phyloP scores from a whole-genome alignment of 2,329 filamentous ascomycete species.

The Emergomyces orientalis region DNA sequence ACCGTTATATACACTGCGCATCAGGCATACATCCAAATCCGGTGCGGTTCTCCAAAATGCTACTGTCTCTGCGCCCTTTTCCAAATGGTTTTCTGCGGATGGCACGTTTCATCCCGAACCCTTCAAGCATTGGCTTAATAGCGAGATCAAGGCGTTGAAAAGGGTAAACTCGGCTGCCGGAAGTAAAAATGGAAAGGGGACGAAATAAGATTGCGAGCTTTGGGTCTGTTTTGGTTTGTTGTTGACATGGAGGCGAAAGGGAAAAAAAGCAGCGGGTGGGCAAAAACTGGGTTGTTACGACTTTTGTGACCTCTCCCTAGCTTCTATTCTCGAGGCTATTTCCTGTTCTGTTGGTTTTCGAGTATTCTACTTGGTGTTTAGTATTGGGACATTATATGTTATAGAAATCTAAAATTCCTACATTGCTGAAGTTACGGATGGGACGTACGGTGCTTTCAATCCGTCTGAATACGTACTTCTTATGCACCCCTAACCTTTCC shows the following conservation, averaged over 20 bases:
- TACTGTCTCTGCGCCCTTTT: slow-evolving; percentile 49
- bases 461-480: not conserved
- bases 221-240: too few relatives aligned
- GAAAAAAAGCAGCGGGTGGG: not conserved
- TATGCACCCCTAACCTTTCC: not conserved
- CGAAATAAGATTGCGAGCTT: not conserved
- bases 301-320: not conserved
- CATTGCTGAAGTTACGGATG: not conserved
- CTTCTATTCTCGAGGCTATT: not conserved
- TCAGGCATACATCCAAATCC: slow-evolving; percentile 40
- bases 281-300: not conserved
- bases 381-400: not conserved
- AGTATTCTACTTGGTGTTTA: not conserved
- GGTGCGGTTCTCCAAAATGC: slow-evolving; percentile 36
- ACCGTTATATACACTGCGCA: slow-evolving; percentile 67
- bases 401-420: not conserved
- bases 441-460: not conserved
- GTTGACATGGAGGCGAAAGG: not conserved
- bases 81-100: slow-evolving; percentile 51
- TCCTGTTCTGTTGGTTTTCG: not conserved
- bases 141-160: slow-evolving; percentile 47
- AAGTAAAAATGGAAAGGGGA: not conserved
- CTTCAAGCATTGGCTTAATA: slow-evolving; percentile 53
- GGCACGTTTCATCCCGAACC: slow-evolving; percentile 52
- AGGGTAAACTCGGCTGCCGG: slow-evolving; percentile 31